Conservation (phyloP, 1,139 yeast species). For the Nakaseomyces nivariensis region DNA sequence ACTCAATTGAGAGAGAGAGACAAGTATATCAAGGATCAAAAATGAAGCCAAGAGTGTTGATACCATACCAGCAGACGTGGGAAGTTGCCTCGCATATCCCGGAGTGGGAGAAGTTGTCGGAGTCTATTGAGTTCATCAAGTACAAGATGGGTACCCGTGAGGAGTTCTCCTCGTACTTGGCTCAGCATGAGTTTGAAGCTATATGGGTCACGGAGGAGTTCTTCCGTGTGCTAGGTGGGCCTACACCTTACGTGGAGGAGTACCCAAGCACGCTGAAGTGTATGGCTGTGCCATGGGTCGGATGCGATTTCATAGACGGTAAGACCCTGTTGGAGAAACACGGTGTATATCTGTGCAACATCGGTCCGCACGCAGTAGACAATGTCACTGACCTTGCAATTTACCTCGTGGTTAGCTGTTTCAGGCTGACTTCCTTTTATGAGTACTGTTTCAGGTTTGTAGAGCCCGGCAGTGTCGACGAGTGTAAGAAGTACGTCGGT, state of each 20-base stretch:
- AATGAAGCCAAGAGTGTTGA: conserved; percentile 17
- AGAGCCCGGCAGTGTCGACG: conserved; percentile 33
- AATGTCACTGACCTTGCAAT: conserved; percentile 72
- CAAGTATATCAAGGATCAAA: no score
- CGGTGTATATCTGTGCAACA: conserved; percentile 52
- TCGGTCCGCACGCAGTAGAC: conserved; percentile 52
- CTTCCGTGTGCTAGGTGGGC: conserved; percentile 41
- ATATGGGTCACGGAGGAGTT: conserved; percentile 61
- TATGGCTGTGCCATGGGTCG: conserved; percentile 61
- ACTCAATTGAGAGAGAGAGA: no score
- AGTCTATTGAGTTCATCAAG: conserved; percentile 20
- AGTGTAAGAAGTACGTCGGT: conserved; percentile 33
- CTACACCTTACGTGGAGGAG: conserved; percentile 37
- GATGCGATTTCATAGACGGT: conserved; percentile 53
- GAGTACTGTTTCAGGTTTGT: conserved; percentile 34
- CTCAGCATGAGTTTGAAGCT: conserved; percentile 37
- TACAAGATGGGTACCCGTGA: conserved; percentile 20
- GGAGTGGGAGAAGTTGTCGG: conserved; percentile 19
- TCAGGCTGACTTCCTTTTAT: conserved; percentile 49
- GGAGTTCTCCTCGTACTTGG: conserved; percentile 21
- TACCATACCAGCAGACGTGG: conserved; percentile 19
- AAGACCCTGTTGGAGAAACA: conserved; percentile 31
- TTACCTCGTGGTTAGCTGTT: conserved; percentile 47
- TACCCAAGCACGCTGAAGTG: conserved; percentile 47
- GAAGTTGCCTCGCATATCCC: conserved; percentile 22